A percentile compares a stretch with the other conserved stretches of the same genome.
Conservation (phyloP, 2,329 filamentous ascomycete genomes). For the Cyphellophora europaea region DNA sequence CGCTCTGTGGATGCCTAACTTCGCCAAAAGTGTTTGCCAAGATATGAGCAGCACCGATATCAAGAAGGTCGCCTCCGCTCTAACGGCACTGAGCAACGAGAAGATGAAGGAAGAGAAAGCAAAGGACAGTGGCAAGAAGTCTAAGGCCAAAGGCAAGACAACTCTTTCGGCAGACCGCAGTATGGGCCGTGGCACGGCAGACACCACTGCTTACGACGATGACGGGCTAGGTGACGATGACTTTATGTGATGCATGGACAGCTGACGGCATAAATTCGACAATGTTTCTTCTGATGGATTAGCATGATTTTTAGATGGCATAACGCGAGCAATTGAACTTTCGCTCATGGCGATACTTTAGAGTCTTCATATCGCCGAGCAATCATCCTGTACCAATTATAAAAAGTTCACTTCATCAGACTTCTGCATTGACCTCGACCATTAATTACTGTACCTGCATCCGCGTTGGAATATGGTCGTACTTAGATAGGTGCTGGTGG, state of each 20-base stretch:
- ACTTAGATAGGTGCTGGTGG: too few species aligned
- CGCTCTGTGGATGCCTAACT: constrained; percentile 79
- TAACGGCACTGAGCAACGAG: constrained; percentile 91
- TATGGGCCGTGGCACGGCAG: constrained; percentile 46
- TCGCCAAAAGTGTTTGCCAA: constrained; percentile 75
- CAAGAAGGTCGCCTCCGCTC: constrained; percentile 81
- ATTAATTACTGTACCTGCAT: too few species aligned
- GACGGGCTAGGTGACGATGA: constrained; percentile 65
- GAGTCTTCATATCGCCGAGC: too few species aligned
- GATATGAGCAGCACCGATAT: constrained; percentile 87
- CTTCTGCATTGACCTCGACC: too few species aligned
- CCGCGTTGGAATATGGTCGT: too few species aligned
- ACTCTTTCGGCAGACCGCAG: constrained; percentile 56
- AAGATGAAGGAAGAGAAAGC: constrained; percentile 98
- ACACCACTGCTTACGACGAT: constrained; percentile 71
- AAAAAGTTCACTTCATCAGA: too few species aligned
- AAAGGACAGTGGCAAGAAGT: constrained; percentile 87
- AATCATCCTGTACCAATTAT: too few species aligned
- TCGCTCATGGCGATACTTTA: too few species aligned
- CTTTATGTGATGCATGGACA: constrained; percentile 44
- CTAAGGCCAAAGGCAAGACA: constrained; percentile 93
- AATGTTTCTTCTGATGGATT: too few species aligned
- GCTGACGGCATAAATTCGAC: too few species aligned
- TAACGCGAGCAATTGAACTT: too few species aligned
- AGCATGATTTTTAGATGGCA: too few species aligned